Conservation (phyloP, 2,329 filamentous ascomycete genomes). For the Fusarium sulawesiense region DNA sequence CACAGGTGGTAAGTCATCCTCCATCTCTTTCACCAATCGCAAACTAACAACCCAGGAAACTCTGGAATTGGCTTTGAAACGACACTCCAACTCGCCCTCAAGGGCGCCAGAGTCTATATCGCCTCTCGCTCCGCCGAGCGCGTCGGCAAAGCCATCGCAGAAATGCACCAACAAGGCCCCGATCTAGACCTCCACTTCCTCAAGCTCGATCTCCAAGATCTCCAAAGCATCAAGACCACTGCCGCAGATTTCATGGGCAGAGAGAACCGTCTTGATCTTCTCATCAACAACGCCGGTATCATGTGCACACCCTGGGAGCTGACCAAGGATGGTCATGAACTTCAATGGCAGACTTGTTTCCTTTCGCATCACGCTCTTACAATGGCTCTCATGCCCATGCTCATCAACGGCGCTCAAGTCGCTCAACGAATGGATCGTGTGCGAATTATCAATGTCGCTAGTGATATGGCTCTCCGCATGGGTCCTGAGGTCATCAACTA, state of each 20-base stretch:
- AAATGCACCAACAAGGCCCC: slow-evolving; percentile 21
- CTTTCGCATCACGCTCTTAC: slow-evolving; percentile 39
- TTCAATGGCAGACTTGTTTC: slow-evolving; percentile 42
- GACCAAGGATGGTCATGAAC: slow-evolving; percentile 37
- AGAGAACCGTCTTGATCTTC: slow-evolving; percentile 36
- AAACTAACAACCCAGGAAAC: slow-evolving; percentile 12
- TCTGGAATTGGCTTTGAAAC: slow-evolving; percentile 43
- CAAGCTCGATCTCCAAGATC: slow-evolving; percentile 39
- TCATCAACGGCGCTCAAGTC: slow-evolving; percentile 19
- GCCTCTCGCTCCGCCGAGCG: slow-evolving; percentile 38
- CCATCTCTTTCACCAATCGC: rapidly evolving
- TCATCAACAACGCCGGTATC: slow-evolving; percentile 43
- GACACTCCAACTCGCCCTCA: slow-evolving; percentile 34
- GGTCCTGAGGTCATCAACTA: slow-evolving; percentile 38
- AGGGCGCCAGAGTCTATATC: slow-evolving; percentile 39
- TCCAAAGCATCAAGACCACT: slow-evolving; percentile 35
- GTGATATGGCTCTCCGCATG: slow-evolving; percentile 33
- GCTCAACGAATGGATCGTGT: slow-evolving; percentile 29
- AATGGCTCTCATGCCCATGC: slow-evolving; percentile 27
- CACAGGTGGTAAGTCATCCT: slow-evolving; percentile 31
- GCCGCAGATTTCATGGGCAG: slow-evolving; percentile 26
- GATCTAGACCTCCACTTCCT: slow-evolving; percentile 40
- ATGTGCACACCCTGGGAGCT: slow-evolving; percentile 39
- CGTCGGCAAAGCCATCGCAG: slow-evolving; percentile 34
- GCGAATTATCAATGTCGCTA: slow-evolving; percentile 43